Evolutionary conservation across 257 asterid genomes (phyloP).

Genomic region (Fraxinus cuspidata): DNA sequence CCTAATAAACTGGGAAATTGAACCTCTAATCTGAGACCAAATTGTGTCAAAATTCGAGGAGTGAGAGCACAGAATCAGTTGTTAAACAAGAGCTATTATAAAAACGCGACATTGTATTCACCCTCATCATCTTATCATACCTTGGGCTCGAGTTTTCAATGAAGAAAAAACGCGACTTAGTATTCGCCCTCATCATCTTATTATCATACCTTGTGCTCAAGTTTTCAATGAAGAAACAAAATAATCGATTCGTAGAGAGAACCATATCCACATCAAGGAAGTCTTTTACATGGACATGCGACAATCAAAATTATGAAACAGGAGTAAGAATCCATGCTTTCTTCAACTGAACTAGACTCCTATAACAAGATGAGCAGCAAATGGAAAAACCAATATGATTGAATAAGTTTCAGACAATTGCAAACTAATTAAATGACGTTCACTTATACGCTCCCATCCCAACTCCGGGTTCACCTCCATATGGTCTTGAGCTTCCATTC

Average conservation of each 20-base stretch:
- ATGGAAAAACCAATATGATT: constrained; percentile 13
- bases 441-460: constrained; percentile 74
- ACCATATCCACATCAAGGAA: constrained; percentile 8
- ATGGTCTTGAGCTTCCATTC: constrained; percentile 39
- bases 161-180: no score
- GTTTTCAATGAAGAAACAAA: background rate
- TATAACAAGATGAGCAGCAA: constrained; percentile 22
- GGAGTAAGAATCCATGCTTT: constrained; percentile 13
- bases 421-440: constrained; percentile 20
- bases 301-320: constrained; percentile 20
- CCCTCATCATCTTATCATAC: background rate
- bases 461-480: constrained; percentile 62
- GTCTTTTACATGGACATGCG: constrained; percentile 19
- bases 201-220: background rate
- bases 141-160: background rate
- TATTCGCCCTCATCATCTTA: background rate
- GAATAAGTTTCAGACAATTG: constrained; percentile 7
- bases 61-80: no score
- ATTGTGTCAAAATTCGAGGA: no score
- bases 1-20: no score
- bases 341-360: constrained; percentile 32
- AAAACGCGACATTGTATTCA: no score
- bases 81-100: no score
- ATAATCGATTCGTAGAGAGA: background rate
- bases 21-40: no score